Evolutionary conservation across 2,329 filamentous ascomycete species (phyloP), one percentile per base, ranked within the genome.

Genomic region (Aaosphaeria pasadenensis): DNA sequence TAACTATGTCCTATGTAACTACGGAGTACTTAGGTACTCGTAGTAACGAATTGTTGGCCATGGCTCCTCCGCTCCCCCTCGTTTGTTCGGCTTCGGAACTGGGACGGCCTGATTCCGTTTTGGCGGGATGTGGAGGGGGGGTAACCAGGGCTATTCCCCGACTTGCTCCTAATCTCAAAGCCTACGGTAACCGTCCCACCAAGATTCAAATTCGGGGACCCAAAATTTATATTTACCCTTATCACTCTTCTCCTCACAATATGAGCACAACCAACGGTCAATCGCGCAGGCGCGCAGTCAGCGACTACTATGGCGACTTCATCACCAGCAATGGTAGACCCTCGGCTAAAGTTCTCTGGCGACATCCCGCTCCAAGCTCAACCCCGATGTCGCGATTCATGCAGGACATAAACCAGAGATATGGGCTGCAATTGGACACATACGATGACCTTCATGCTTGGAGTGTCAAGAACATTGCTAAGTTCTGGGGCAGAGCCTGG

Each of bases 401-500:
- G 56, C 76, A 84, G 58, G 75, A 76, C 45, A 77, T 95, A 55
- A 89, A 87, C 69, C 66, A 80, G 52, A 87, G 86, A 59, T 81
- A 91, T 62, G 71, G 74, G 7, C 69, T 90, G 47, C 66, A 75
- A 24, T 75, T 94, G 42, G 66, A 77, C 13, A 82, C 77, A 53
- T 96, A 96, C 63, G 73, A 84, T 17, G 83, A 83, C n/a, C 79
- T 97, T 6, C 88, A 92, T 73, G 74, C 81, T 65, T 97, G 92
- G 92, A 96, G 90, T 56, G 80, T 94, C 54, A 81, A 86, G 6
- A 78, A 92, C 58, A 79, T 90, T 6, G 79, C 84, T 28, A 74
- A 79, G 1, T 95, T 96, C 69, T 97, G 92, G 92, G 84, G 81
- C 43, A 86, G 91, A 47, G 81, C 90, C 7, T 96, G 91, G 91